phyloP scores from a whole-genome alignment of 1,284 basidiomycete genomes.

The Ustilago hordei region DNA sequence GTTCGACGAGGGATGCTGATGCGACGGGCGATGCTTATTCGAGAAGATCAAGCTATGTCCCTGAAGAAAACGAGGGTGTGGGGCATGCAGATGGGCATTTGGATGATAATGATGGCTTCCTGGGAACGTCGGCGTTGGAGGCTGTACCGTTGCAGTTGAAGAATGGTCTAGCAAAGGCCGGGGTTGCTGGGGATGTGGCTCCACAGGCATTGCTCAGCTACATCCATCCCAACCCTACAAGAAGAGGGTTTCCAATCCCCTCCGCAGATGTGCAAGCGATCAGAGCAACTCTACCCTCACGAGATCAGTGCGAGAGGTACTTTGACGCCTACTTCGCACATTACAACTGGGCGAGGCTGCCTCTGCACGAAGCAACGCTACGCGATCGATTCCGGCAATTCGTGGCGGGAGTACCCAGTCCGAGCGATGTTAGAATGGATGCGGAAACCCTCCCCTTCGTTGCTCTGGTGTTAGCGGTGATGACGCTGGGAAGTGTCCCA shows the following conservation, averaged over 20 bases:
- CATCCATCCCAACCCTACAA: constrained; percentile 49
- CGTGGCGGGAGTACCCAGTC: constrained; percentile 32
- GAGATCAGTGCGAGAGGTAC: constrained; percentile 49
- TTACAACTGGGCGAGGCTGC: constrained; percentile 52
- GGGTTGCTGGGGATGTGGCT: constrained; percentile 27
- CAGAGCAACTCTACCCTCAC: constrained; percentile 36
- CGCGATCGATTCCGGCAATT: constrained; percentile 46
- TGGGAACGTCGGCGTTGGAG: constrained; percentile 47
- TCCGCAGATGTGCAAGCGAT: constrained; percentile 46
- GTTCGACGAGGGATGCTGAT: constrained; percentile 6
- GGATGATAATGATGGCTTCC: constrained; percentile 52
- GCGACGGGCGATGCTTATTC: constrained; percentile 17
- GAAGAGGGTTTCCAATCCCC: constrained; percentile 49
- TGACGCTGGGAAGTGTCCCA: constrained; percentile 48
- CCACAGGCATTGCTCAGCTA: constrained; percentile 39
- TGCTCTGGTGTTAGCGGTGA: constrained; percentile 33
- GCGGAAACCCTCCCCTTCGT: constrained; percentile 51
- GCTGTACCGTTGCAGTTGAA: constrained; percentile 45
- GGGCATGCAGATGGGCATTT: constrained; percentile 44
- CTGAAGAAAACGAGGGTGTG: constrained; percentile 39
- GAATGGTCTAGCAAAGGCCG: constrained; percentile 23
- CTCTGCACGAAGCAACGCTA: constrained; percentile 33
- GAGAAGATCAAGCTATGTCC: constrained; percentile 30
- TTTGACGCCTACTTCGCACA: constrained; percentile 52
- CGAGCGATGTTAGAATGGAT: constrained; percentile 44